phyloP scores from a whole-genome alignment of 441 rosid species.

The Dalechampia spathulata region DNA sequence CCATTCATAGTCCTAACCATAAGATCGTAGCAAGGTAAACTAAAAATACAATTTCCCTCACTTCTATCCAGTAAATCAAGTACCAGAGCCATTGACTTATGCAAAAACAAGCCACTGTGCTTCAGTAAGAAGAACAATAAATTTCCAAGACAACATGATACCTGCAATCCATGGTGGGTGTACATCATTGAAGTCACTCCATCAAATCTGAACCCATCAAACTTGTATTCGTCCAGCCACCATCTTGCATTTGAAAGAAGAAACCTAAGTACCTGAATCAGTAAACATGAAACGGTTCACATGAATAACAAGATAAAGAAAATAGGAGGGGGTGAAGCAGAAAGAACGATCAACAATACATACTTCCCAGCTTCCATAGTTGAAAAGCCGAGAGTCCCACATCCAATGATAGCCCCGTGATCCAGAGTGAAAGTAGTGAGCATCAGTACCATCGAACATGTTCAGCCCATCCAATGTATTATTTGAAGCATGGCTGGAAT shows the following conservation, averaged over 20 bases:
- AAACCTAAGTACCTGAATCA: conserved; percentile 71
- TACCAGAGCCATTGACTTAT: no score
- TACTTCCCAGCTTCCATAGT: conserved; percentile 98
- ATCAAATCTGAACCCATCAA: conserved; percentile 98
- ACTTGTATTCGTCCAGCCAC: conserved; percentile 97
- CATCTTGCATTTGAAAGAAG: conserved; percentile 98
- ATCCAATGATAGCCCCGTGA: conserved; percentile 87
- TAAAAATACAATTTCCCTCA: neutral
- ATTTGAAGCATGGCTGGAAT: conserved; percentile 82
- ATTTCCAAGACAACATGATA: conserved; percentile 14
- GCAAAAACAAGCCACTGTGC: conserved; percentile 1
- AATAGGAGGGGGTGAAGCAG: neutral
- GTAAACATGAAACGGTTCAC: conserved; percentile 11
- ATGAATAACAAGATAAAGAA: conserved; percentile 7
- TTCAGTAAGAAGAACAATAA: neutral
- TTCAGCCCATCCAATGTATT: conserved; percentile 89
- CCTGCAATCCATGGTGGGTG: conserved; percentile 94
- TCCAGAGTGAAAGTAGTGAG: conserved; percentile 93
- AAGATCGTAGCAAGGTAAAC: neutral
- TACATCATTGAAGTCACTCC: conserved; percentile 99
- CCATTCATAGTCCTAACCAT: neutral
- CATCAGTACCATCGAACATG: conserved; percentile 97
- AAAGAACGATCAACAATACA: no score
- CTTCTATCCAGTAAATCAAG: neutral
- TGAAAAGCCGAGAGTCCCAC: conserved; percentile 99